Evolutionary conservation across 2,329 filamentous ascomycete genomes (phyloP).

Genomic region (Cytospora piceae): DNA sequence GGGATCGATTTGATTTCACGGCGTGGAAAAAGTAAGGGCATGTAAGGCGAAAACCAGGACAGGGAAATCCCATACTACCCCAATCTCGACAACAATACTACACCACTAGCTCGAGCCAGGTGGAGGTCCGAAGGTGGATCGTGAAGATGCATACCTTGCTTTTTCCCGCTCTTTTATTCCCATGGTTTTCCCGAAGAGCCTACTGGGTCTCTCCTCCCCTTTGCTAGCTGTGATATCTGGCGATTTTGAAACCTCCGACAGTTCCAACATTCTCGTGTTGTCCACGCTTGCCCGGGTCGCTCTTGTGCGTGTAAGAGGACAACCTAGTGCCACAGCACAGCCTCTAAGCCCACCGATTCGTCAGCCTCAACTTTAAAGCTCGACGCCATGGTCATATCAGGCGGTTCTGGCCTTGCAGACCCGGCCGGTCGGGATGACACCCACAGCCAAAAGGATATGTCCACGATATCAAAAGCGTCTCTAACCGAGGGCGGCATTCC

Average conservation of each 20-base stretch:
- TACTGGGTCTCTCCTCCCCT: neutral
- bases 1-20: no score
- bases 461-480: neutral
- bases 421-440: constrained; percentile 6
- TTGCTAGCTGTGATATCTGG: neutral
- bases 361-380: constrained; percentile 7
- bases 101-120: neutral
- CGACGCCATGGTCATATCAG: constrained; percentile 7
- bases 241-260: neutral
- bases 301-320: neutral
- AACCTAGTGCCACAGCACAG: neutral
- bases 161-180: constrained; percentile 8
- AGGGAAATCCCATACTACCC: neutral
- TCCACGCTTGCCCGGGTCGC: neutral
- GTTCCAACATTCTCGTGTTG: neutral
- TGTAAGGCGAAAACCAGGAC: neutral
- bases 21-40: neutral
- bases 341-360: neutral
- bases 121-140: neutral
- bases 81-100: neutral
- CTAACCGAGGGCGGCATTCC: no score
- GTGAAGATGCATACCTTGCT: neutral
- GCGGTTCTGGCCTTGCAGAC: constrained; percentile 4
- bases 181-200: constrained; percentile 2
- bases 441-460: neutral